Conservation (phyloP, 2,329 filamentous ascomycete species). For the Trichoderma sp. region DNA sequence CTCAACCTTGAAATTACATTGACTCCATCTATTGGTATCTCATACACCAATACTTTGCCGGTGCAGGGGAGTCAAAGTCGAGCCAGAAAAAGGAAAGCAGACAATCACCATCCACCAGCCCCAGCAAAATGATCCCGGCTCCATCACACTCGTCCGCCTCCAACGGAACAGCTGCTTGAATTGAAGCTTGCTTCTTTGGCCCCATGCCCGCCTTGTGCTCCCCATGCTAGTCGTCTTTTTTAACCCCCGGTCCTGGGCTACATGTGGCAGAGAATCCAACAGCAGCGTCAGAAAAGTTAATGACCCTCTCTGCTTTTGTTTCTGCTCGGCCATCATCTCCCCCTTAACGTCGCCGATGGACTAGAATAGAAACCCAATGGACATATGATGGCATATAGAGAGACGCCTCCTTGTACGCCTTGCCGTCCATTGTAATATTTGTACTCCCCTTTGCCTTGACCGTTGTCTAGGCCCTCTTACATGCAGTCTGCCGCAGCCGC, state of each 20-base stretch:
- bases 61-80: not conserved
- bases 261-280: not conserved
- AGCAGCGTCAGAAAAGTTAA: not conserved
- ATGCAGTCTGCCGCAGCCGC: constrained; percentile 20
- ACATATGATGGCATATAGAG: not conserved
- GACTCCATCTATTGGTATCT: not conserved
- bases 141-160: constrained; percentile 1
- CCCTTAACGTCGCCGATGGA: not conserved
- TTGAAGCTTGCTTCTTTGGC: constrained; percentile 14
- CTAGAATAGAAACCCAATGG: constrained; percentile 6
- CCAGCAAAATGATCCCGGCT: constrained; percentile 4
- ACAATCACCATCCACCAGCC: constrained; percentile 13
- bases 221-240: constrained; percentile 10
- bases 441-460: constrained; percentile 8
- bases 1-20: not conserved
- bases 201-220: constrained; percentile 15
- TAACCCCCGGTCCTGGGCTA: not conserved
- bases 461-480: constrained; percentile 11
- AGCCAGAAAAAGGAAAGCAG: constrained; percentile 2
- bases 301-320: not conserved
- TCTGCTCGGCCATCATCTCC: not conserved
- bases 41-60: not conserved
- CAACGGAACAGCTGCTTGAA: not conserved
- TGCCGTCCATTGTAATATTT: not conserved
- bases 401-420: constrained; percentile 11